Evolutionary conservation across 2,329 filamentous ascomycete genomes (phyloP), one percentile per base, ranked within the genome.

Genomic region (Ceratocystis diversiconidia): DNA sequence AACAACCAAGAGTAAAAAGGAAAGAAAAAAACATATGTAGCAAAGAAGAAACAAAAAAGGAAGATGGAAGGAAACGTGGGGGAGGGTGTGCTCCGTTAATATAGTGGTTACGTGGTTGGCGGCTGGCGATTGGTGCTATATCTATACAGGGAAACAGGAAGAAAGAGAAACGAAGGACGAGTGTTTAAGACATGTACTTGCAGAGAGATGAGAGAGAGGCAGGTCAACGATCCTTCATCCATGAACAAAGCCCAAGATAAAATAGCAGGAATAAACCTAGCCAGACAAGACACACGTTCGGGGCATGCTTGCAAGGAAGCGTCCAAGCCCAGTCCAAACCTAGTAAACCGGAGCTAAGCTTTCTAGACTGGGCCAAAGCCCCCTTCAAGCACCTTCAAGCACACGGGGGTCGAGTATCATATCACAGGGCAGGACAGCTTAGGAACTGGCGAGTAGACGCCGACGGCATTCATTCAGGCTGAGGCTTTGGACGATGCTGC

Each of bases 61-160:
- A 62, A 25, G 10, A 46, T 19, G 12, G 17, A 22, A 2, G 4
- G 15, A 62, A 44, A 62, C 8, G 22, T 59, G 55, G 25, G 36
- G 44, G 5, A 41, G 57, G 44, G 36, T 32, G 5, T 22, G 50
- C 28, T 46, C 50, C 50, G 50, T 48, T 65, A 48, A 62, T 65
- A 65, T 65, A 65, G 28, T 36, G 48, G 19, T 52, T 52, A 6
- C 10, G 48, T 28, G 48, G 8, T 41, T 41, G 36, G 36, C 36
- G 36, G 36, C 36, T 41, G 36, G 48, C 48, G 22, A 15, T 15
- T 41, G 22, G 48, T 36, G 28, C 55, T 59, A 36, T 36, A 57
- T 17, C 15, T 30, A 15, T 22, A 36, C 52, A 59, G 15, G 17
- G 28, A 41, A 62, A 19, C 30, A 3, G 41, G 30, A 28, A 62